phyloP scores from a whole-genome alignment of 345 rosid genomes.

The Excoecaria cochinchinensis region DNA sequence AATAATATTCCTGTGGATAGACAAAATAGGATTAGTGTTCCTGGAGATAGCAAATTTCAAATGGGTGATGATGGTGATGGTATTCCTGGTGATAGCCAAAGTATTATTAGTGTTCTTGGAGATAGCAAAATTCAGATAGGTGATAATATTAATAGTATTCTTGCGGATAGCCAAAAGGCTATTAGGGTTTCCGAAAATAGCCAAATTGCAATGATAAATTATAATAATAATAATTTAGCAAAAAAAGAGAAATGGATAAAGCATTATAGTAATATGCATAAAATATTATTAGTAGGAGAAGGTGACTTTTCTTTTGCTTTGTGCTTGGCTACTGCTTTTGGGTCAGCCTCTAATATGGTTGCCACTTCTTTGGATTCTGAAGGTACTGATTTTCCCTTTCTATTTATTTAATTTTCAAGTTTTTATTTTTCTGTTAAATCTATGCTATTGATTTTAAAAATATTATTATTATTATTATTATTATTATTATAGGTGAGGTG shows the following conservation, averaged over 20 bases:
- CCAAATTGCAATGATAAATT: too few relatives aligned
- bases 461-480: not conserved
- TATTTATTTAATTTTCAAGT: too few relatives aligned
- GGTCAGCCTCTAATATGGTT: conserved; percentile 44
- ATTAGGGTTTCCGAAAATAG: too few relatives aligned
- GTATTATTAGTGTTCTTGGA: too few relatives aligned
- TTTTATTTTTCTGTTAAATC: not conserved
- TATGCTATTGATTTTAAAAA: not conserved
- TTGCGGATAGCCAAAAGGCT: too few relatives aligned
- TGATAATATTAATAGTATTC: too few relatives aligned
- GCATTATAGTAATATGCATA: conserved; percentile 39
- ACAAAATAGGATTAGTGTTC: too few relatives aligned
- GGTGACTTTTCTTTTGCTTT: conserved; percentile 56
- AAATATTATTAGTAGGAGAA: conserved; percentile 53
- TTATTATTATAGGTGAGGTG: not conserved
- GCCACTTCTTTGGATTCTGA: conserved; percentile 48
- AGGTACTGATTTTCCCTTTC: conserved; percentile 2
- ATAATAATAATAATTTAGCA: not conserved
- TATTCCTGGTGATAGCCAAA: too few relatives aligned
- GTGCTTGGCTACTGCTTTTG: conserved; percentile 49
- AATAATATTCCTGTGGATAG: too few relatives aligned
- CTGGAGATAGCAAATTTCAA: too few relatives aligned
- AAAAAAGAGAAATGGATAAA: conserved; percentile 32
- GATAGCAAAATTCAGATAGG: too few relatives aligned
- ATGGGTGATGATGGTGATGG: too few relatives aligned